Conservation (phyloP, 1,284 basidiomycete genomes). For the Ceratobasidium sp. region DNA sequence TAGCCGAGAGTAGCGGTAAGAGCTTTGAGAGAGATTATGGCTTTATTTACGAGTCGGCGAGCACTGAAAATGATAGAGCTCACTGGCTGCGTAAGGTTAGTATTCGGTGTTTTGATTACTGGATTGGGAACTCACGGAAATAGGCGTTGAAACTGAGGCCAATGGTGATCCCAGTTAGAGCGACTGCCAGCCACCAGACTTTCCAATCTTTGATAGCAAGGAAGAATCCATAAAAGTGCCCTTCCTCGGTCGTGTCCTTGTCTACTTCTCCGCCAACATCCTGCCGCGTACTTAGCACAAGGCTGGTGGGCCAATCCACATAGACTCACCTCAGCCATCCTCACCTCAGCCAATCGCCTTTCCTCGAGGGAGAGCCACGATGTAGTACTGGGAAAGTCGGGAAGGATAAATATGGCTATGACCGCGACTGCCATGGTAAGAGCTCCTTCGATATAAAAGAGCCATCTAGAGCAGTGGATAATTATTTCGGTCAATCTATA, state of each 20-base stretch:
- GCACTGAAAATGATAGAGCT: neutral
- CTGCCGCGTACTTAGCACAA: conserved; percentile 28
- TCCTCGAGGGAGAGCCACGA: conserved; percentile 68
- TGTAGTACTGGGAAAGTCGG: conserved; percentile 71
- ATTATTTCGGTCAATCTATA: conserved; percentile 73
- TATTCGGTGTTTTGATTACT: conserved; percentile 44
- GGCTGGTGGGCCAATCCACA: neutral
- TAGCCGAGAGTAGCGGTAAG: conserved; percentile 69
- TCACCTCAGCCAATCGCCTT: conserved; percentile 65
- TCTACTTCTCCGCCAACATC: conserved; percentile 57
- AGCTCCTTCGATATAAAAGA: conserved; percentile 77
- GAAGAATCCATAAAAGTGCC: conserved; percentile 55
- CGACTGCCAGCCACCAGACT: conserved; percentile 69
- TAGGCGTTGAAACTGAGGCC: conserved; percentile 73
- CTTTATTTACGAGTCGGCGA: neutral
- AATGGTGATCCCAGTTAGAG: conserved; percentile 60
- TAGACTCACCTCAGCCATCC: conserved; percentile 72
- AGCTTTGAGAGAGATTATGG: neutral
- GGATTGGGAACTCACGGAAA: conserved; percentile 60
- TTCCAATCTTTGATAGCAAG: conserved; percentile 72
- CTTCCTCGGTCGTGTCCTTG: conserved; percentile 44
- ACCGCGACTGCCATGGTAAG: conserved; percentile 69
- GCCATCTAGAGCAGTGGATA: conserved; percentile 57
- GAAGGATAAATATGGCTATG: conserved; percentile 69
- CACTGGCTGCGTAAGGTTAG: neutral